phyloP scores from a whole-genome alignment of 495 filamentous ascomycete species.

The Rhypophila decipiens region DNA sequence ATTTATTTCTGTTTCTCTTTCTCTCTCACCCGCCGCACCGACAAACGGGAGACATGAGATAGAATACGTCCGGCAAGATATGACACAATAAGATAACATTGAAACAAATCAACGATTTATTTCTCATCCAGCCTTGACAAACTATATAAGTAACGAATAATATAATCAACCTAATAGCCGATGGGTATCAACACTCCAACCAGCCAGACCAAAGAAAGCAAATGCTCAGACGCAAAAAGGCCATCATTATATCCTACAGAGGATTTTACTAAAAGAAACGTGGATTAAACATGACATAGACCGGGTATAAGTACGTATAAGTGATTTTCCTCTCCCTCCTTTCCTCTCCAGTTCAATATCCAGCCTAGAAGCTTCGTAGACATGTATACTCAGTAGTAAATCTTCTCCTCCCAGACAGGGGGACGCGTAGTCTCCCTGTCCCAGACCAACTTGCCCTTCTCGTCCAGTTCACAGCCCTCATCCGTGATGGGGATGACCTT shows the following conservation, averaged over 20 bases:
- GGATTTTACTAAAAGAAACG: not conserved
- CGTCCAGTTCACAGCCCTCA: constrained; percentile 72
- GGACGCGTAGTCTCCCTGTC: constrained; percentile 63
- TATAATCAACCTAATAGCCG: constrained; percentile 12
- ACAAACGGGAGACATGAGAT: too few species aligned
- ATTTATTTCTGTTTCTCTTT: too few species aligned
- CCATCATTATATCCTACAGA: not conserved
- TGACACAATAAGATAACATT: too few species aligned
- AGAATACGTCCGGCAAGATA: too few species aligned
- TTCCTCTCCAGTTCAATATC: not conserved
- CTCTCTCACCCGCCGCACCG: too few species aligned
- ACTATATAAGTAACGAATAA: not conserved
- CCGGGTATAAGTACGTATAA: too few species aligned
- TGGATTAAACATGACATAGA: too few species aligned
- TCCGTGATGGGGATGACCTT: constrained; percentile 75
- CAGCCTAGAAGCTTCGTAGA: not conserved
- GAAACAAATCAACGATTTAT: too few species aligned
- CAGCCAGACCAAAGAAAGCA: not conserved
- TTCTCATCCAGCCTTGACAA: too few species aligned
- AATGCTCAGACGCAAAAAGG: not conserved
- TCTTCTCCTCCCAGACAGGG: constrained; percentile 74
- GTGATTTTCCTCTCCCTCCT: not conserved
- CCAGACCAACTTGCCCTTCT: constrained; percentile 75
- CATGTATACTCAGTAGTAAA: constrained; percentile 36
- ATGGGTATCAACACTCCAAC: constrained; percentile 11